phyloP scores from a whole-genome alignment of 768 basidiomycete genomes.

The Mycena filopes region DNA sequence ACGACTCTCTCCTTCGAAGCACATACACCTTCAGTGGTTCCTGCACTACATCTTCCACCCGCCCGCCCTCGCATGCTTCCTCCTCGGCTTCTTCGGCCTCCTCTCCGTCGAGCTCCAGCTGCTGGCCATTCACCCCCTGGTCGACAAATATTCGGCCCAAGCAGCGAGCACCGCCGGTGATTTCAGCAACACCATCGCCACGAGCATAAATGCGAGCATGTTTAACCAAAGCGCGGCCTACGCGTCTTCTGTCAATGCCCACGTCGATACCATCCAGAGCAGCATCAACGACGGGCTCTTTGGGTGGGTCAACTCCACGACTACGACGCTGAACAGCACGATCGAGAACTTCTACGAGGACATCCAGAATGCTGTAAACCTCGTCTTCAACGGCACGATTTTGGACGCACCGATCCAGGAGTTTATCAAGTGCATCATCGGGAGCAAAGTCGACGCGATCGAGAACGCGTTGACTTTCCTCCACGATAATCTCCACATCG shows the following conservation, averaged over 20 bases:
- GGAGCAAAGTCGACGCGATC: conserved; percentile 88
- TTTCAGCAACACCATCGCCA: conserved; percentile 77
- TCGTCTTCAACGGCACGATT: conserved; percentile 86
- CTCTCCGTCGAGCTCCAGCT: conserved; percentile 90
- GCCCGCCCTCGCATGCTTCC: conserved; percentile 89
- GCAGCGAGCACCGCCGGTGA: conserved; percentile 70
- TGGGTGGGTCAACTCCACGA: conserved; percentile 95
- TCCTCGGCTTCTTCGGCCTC: conserved; percentile 92
- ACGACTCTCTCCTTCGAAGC: conserved; percentile 67
- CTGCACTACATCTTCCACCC: conserved; percentile 92
- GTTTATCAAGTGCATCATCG: conserved; percentile 90
- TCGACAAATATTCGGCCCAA: conserved; percentile 70
- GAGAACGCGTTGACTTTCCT: conserved; percentile 92
- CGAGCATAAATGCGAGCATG: conserved; percentile 85
- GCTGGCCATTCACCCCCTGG: conserved; percentile 78
- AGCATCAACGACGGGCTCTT: conserved; percentile 89
- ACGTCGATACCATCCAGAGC: conserved; percentile 74
- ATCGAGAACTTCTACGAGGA: conserved; percentile 89
- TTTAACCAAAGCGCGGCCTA: conserved; percentile 82
- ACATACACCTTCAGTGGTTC: conserved; percentile 87
- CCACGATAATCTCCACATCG: conserved; percentile 84
- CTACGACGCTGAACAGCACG: conserved; percentile 86
- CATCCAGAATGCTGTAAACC: conserved; percentile 79
- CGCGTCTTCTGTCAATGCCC: conserved; percentile 79
- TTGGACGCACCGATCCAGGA: conserved; percentile 85